A percentile compares a stretch with the other conserved stretches of the same genome.
phyloP scores from a whole-genome alignment of 2,329 filamentous ascomycete genomes.

The Fusarium circinatum region DNA sequence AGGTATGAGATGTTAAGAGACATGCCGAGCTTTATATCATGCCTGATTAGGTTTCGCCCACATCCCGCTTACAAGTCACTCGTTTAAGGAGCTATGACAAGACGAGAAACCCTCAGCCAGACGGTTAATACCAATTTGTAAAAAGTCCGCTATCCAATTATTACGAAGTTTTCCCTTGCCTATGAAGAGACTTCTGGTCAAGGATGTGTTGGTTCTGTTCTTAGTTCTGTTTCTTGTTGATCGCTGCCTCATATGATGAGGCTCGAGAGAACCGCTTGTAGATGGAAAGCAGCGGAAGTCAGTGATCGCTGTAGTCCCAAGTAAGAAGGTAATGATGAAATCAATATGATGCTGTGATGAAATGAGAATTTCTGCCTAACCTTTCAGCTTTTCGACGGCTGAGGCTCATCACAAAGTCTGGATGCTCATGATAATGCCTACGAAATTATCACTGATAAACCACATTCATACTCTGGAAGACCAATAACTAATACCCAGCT shows the following conservation, averaged over 20 bases:
- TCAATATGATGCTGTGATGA: background rate
- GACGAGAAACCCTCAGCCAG: background rate
- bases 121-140: background rate
- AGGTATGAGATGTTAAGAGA: background rate
- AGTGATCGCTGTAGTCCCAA: background rate
- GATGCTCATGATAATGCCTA: background rate
- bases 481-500: background rate
- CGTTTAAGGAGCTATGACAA: background rate
- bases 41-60: background rate
- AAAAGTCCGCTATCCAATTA: too few relatives aligned
- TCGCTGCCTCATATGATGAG: background rate
- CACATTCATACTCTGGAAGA: background rate
- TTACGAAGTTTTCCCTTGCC: background rate
- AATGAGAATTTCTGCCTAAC: background rate
- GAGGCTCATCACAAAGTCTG: background rate
- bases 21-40: background rate
- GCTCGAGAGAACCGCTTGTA: background rate
- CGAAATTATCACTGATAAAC: background rate
- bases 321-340: background rate
- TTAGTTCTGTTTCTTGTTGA: background rate
- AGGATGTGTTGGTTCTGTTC: background rate
- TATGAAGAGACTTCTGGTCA: background rate
- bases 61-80: background rate
- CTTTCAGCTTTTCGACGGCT: background rate
- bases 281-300: background rate